A percentile compares a stretch with the other conserved stretches of the same genome.
Evolutionary conservation across 2,329 filamentous ascomycete species (phyloP).

Genomic region (Aciculosporium take): DNA sequence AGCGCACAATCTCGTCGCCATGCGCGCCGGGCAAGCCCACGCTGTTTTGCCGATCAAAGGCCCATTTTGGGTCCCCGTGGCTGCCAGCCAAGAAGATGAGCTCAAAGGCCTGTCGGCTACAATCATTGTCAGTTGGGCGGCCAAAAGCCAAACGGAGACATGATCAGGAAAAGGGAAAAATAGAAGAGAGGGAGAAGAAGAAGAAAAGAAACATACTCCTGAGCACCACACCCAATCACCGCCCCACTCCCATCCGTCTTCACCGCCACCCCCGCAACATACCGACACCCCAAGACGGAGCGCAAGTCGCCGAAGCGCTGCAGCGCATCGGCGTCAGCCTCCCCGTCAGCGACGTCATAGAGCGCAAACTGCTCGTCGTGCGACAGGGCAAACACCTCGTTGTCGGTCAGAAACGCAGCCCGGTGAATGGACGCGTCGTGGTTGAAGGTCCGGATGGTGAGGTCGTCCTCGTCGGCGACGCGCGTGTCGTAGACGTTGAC

Average conservation of each 20-base stretch:
- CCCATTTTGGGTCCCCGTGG: slow-evolving; percentile 29
- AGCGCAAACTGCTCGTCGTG: slow-evolving; percentile 67
- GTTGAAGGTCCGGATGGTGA: slow-evolving; percentile 65
- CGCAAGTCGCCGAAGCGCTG: slow-evolving; percentile 56
- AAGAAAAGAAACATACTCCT: slow-evolving; percentile 39
- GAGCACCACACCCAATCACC: slow-evolving; percentile 49
- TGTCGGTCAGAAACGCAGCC: slow-evolving; percentile 51
- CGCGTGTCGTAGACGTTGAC: slow-evolving; percentile 63
- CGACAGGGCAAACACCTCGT: slow-evolving; percentile 56
- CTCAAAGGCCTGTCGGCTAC: slow-evolving; percentile 42
- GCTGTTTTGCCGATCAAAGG: slow-evolving; percentile 36
- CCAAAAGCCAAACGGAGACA: background rate
- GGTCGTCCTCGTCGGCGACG: slow-evolving; percentile 61
- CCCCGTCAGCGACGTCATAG: slow-evolving; percentile 52
- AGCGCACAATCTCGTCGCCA: slow-evolving; percentile 47
- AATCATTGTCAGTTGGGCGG: background rate
- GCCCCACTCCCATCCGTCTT: slow-evolving; percentile 45
- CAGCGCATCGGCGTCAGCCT: slow-evolving; percentile 42
- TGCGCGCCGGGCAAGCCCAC: slow-evolving; percentile 50
- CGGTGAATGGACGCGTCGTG: slow-evolving; percentile 61
- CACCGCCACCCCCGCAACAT: slow-evolving; percentile 52
- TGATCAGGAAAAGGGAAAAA: background rate
- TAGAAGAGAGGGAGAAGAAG: background rate
- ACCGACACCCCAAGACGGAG: slow-evolving; percentile 52
- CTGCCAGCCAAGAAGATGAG: slow-evolving; percentile 43